Base-by-base conservation (phyloP, 2,329 filamentous ascomycete species). In the Chaetomiaceae sp. region DNA sequence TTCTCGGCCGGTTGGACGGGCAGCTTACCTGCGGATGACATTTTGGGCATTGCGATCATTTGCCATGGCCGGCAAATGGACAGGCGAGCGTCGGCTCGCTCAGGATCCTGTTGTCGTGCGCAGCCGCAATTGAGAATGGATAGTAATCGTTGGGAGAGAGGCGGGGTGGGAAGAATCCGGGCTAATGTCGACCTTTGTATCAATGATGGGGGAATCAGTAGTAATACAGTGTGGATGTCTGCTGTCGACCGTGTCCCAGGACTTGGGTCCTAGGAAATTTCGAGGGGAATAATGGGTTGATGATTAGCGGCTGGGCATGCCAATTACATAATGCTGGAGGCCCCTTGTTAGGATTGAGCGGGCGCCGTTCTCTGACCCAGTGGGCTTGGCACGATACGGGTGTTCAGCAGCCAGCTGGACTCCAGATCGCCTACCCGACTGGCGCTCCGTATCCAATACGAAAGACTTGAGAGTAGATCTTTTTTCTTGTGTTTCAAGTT, bases 1-100 rank as follows among this genome's bases (percentile, higher is more conserved):
- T 18, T 25, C 44, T 49, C 41, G 25, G 41, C 18, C 7, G 16
- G 32, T n/a, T n/a, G n/a, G n/a, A 29, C 36, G 16, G 45, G 41
- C 18, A 34, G 45, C 61, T 49, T 59, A 71, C 69, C 69, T 69
- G 62, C 69, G 66, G 61, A 71, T 71, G 57, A 70, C 69, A 62
- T 70, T 68, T 51, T 65, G 64, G 51, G 65, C 55, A 54, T 59
- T 64, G 55, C 58, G 59, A 56, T 64, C 57, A 60, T 58, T 66
- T 51, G 68, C 69, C 69, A 70, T 71, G 50, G 54, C 60, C 52
- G 57, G 55, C 55, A 57, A 61, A 50, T 51, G 42, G 46, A 20
- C 14, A 48, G 47, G 32, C 20, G 57, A 54, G 42, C 51, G 50
- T 37, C 38, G 38, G 33, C 44, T 51, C 54, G 56, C 55, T 54